A percentile compares a stretch with the other conserved stretches of the same genome.
Evolutionary conservation across 2,329 filamentous ascomycete species (phyloP).

Genomic region (Beauveria bassiana): DNA sequence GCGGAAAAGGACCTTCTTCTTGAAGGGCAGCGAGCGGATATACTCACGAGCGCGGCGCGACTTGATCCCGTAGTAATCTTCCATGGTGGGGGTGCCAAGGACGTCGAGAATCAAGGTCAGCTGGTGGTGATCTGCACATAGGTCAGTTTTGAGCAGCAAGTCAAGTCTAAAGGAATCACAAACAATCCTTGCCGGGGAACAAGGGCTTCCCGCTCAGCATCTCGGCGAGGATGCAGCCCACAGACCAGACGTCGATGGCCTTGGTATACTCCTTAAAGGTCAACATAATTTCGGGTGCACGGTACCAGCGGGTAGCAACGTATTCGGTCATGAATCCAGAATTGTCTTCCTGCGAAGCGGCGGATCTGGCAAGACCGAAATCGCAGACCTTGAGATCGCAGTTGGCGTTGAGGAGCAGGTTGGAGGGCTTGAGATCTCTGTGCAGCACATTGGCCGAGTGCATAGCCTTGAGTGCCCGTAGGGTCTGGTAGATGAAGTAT

Average conservation of each 20-base stretch:
- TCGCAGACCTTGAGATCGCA: constrained; percentile 99
- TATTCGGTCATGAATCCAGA: constrained; percentile 99
- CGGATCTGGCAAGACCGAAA: constrained; percentile 91
- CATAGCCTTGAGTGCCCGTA: constrained; percentile 97
- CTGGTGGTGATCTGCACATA: constrained; percentile 78
- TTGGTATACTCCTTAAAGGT: constrained; percentile 99
- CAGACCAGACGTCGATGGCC: constrained; percentile 98
- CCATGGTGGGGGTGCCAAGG: constrained; percentile 96
- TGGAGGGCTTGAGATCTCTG: constrained; percentile 94
- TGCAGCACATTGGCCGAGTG: constrained; percentile 98
- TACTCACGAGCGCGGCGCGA: constrained; percentile 95
- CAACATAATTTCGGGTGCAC: constrained; percentile 98
- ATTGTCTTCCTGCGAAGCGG: constrained; percentile 96
- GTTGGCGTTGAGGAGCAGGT: constrained; percentile 93
- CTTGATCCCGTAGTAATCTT: constrained; percentile 99
- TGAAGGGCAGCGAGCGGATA: constrained; percentile 95
- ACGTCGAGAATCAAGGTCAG: constrained; percentile 95
- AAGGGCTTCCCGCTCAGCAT: constrained; percentile 98
- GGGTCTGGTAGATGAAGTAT: constrained; percentile 99
- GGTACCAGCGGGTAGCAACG: constrained; percentile 97
- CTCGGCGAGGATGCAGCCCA: constrained; percentile 95
- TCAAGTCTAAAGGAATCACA: constrained; percentile 31
- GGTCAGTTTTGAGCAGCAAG: neutral
- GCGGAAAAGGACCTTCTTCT: constrained; percentile 99
- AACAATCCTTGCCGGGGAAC: constrained; percentile 97